phyloP scores from a whole-genome alignment of 495 filamentous ascomycete species.

The Parathielavia appendiculata region DNA sequence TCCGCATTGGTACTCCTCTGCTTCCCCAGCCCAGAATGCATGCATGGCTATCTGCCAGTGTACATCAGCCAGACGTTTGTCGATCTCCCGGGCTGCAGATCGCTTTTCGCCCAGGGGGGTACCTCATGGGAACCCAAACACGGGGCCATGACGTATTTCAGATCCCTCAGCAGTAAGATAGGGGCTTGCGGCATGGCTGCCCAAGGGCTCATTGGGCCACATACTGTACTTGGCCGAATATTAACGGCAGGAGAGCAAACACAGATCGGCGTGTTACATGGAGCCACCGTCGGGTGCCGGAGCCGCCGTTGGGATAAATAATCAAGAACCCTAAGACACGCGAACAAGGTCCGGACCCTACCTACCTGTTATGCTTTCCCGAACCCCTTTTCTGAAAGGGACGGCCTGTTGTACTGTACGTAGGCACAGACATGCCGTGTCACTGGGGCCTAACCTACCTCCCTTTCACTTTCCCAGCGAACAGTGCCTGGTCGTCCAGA shows the following conservation, averaged over 20 bases:
- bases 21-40: neutral
- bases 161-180: neutral
- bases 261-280: neutral
- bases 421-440: neutral
- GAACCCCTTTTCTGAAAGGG: no score
- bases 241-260: neutral
- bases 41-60: neutral
- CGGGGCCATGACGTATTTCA: neutral
- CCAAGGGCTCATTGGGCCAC: neutral
- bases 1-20: no score
- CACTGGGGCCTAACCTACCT: neutral
- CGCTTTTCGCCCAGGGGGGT: neutral
- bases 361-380: no score
- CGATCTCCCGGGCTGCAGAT: neutral
- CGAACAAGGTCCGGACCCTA: no score
- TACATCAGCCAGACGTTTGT: constrained; percentile 1
- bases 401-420: neutral
- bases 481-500: neutral
- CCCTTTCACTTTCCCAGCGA: neutral
- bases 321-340: no score
- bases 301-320: neutral
- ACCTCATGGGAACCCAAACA: neutral
- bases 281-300: no score
- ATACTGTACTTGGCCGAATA: neutral
- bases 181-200: neutral